Base-by-base conservation (phyloP, 192 early-diverging fungal genomes). In the Rhizophagus clarus region DNA sequence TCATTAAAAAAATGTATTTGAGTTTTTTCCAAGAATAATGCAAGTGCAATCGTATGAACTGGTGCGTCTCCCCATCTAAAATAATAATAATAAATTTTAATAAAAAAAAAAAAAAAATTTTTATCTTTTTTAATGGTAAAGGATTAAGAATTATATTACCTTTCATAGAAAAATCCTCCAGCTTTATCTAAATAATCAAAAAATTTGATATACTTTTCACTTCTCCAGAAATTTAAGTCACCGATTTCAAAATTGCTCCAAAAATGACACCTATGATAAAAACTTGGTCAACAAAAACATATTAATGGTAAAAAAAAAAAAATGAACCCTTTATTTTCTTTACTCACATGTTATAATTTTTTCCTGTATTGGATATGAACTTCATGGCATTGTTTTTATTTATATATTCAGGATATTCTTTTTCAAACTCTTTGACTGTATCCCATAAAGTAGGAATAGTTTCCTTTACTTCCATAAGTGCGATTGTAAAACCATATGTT, bases 201-300 rank as follows among this genome's bases (percentile, higher is more conserved):
- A 63, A 88, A 95, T 37, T 88, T 87, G 47, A 87, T 83, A 83
- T 95, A 95, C 0, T 85, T 88, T 29, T 89, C 81, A 77, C 88
- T 90, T 61, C 92, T 83, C 77, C 91, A 93, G 68, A 96, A 90
- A 22, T 91, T 87, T 67, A 95, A 79, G 69, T 91, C 85, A 32
- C 88, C 94, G 69, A 97, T 96, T 82, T 97, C 96, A 87, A 97
- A 97, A 77, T 97, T 97, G 47, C 90, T 91, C 95, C 95, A 95
- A 72, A 92, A 94, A 78, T 94, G 91, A 80, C 91, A 94, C 11
- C 51, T 15, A 17, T 20, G 7, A 31, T 31, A 31, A 6, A 31
- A 67, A 66, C 10, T 63, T 63, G 5, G 3, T n/a, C n/a, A n/a
- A n/a, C n/a, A n/a, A n/a, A n/a, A n/a, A n/a, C n/a, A n/a, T 6